Base-by-base conservation (phyloP, 2,329 filamentous ascomycete genomes). In the Aureobasidium sp. region DNA sequence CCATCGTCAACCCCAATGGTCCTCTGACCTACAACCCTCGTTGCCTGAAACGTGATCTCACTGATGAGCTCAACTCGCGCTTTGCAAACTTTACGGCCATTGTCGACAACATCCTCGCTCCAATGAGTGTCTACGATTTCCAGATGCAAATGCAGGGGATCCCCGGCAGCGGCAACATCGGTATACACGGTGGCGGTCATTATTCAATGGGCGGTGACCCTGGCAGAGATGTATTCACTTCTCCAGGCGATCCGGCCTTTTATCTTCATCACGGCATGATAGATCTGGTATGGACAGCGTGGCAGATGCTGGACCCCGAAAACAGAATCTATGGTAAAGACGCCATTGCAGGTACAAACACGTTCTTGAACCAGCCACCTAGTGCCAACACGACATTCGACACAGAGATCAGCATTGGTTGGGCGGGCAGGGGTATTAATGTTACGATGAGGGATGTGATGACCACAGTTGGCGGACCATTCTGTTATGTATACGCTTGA, bases 201-300 rank as follows among this genome's bases (percentile, higher is more conserved):
- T 82, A 80, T 68, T 77, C 78, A 8, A 77, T 82, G 69, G 81
- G 80, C 6, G 81, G 80, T 9, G 80, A 83, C 67, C 78, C 80
- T 1, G 79, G 77, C 2, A 77, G 79, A 27, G 81, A 84, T 69
- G 67, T 70, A 8, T 80, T 76, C 54, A 74, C 77, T 1, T 81
- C 78, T 15, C 81, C 82, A 0, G 80, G 76, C 8, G 81, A 85
- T 45, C 81, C 81, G 1, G 74, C 71, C 13, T 84, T 84, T 73
- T 85, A 76, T 69, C 75, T 81, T 38, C 82, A 84, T 66, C 82
- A 84, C 56, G 76, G 77, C 3, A 78, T 79, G 75, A 79, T 84
- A n/a, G 83, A 85, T 67, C 73, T 81, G 0, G 70, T 78, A 2
- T 85, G 77, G 73, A 82, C 79, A 78, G 81, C 80, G 18, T 86